phyloP scores from a whole-genome alignment of 176 grass and related monocot genomes.

The Eragrostis curvula region DNA sequence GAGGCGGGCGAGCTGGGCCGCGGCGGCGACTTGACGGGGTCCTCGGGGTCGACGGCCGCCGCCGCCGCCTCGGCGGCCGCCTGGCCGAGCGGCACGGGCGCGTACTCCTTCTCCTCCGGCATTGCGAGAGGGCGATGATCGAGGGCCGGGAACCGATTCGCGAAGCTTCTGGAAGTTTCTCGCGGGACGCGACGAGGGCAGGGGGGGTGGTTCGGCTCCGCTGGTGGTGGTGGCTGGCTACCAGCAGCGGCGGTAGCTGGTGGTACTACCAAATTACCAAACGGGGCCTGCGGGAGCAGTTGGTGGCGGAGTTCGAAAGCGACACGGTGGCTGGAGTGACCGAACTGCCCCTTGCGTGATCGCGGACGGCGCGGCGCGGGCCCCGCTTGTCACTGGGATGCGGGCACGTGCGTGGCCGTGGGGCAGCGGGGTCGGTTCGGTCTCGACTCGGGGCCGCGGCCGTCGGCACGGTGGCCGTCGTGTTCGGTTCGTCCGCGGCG shows the following conservation, averaged over 20 bases:
- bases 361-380: too few species aligned
- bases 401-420: too few species aligned
- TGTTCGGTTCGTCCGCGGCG: not conserved
- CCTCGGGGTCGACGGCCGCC: constrained; percentile 66
- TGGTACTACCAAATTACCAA: not conserved
- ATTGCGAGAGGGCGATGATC: constrained; percentile 32
- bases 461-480: not conserved
- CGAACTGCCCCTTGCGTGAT: not conserved
- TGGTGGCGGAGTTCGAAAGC: constrained; percentile 34
- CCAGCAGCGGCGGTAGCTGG: not conserved
- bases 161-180: constrained; percentile 10
- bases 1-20: constrained; percentile 72
- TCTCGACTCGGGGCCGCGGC: too few species aligned
- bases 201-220: not conserved
- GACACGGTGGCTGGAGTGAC: not conserved
- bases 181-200: not conserved
- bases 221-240: not conserved
- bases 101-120: constrained; percentile 92
- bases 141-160: not conserved
- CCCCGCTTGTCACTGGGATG: too few species aligned
- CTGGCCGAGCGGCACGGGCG: constrained; percentile 73
- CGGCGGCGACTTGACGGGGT: constrained; percentile 81
- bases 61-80: constrained; percentile 53
- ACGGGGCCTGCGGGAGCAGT: constrained; percentile 22
- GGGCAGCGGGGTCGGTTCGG: too few species aligned